Evolutionary conservation across 306 rosid genomes (phyloP).

Genomic region (Casuarina glauca): DNA sequence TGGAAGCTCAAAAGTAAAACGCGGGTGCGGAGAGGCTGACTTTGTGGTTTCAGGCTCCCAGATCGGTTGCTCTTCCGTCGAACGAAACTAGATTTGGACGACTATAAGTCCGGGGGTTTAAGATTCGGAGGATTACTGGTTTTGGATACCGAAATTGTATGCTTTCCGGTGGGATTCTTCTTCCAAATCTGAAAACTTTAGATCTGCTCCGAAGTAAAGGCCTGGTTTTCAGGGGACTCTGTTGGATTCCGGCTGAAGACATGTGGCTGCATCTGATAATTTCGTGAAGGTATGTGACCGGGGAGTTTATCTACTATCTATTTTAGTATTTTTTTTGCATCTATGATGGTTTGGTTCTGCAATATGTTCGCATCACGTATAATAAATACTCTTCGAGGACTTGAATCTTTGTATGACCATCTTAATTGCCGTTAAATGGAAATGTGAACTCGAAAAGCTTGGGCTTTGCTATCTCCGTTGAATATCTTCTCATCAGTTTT

Average conservation of each 20-base stretch:
- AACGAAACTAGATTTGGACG: background rate
- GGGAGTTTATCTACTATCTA: background rate
- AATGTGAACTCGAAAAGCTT: background rate
- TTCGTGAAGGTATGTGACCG: conserved; percentile 1
- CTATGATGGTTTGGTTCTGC: background rate
- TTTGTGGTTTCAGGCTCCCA: background rate
- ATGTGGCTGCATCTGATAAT: background rate
- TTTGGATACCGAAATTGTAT: background rate
- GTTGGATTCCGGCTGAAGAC: background rate
- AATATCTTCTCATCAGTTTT: background rate
- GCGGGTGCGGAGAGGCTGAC: background rate
- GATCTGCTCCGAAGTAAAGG: background rate
- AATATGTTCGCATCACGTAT: background rate
- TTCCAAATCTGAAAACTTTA: background rate
- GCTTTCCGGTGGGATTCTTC: background rate
- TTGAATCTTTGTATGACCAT: background rate
- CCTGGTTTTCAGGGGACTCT: background rate
- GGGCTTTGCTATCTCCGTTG: background rate
- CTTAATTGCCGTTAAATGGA: background rate
- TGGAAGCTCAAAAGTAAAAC: background rate
- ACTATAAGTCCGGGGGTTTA: background rate
- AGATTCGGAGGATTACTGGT: background rate
- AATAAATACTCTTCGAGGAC: background rate
- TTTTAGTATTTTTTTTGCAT: background rate
- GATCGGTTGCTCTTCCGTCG: background rate